These are phyloP conservation scores for Thraustochytrium sp. DNA, from an alignment of 352 stramenopile species.

Conservation along the genomic window DNA sequence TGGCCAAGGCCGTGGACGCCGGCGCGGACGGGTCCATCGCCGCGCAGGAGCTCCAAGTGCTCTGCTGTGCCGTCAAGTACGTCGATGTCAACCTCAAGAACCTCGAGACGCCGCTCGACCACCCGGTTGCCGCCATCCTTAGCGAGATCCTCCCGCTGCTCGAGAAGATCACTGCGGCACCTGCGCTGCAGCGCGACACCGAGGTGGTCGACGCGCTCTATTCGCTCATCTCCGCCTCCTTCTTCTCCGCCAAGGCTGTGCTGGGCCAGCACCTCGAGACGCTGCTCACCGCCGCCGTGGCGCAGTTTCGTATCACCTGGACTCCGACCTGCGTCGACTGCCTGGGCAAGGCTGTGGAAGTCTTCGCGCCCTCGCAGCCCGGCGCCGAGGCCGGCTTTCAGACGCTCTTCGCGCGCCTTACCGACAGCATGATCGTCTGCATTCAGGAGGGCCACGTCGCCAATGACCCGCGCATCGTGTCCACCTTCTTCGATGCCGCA, in stretches of 20 bases:
- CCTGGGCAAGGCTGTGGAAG: constrained; percentile 16
- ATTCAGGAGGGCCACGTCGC: neutral
- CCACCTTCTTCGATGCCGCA: constrained; percentile 6
- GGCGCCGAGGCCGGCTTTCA: neutral
- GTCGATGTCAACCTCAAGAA: neutral
- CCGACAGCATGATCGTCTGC: constrained; percentile 3
- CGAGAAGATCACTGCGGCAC: neutral
- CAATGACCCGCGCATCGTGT: neutral
- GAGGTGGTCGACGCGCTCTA: constrained; percentile 33
- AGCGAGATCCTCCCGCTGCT: neutral
- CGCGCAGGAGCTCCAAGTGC: neutral
- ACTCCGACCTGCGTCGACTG: constrained; percentile 12
- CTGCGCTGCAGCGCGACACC: neutral
- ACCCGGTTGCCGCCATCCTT: constrained; percentile 12
- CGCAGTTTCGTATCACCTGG: constrained; percentile 16
- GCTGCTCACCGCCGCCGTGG: neutral
- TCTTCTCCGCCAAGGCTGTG: constrained; percentile 19
- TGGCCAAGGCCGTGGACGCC: neutral
- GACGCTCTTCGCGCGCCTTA: constrained; percentile 1
- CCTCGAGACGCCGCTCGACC: neutral
- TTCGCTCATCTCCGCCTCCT: constrained; percentile 12
- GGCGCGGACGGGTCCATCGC: neutral
- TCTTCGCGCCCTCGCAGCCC: neutral
- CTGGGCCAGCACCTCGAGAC: constrained; percentile 9
- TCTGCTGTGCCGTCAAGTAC: neutral